Percentiles rank a stretch among this genome's conserved stretches.
These are phyloP conservation scores for Stygiomarasmius scandens DNA, from an alignment of 1,284 basidiomycete species.

Conservation along the genomic window DNA sequence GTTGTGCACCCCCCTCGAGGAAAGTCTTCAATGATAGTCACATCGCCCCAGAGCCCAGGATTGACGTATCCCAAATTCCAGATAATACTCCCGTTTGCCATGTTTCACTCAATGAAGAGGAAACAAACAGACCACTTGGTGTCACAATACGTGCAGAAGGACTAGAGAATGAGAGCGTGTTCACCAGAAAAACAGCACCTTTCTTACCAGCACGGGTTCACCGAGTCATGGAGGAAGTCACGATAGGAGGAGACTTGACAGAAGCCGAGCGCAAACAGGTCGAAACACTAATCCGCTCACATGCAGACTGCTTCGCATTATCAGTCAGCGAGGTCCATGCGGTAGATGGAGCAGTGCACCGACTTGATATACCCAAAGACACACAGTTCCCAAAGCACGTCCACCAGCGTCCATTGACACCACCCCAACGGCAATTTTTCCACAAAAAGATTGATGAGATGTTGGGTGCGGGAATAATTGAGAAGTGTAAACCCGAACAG, in stretches of 20 bases:
- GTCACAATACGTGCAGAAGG: not conserved
- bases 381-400: slow-evolving; percentile 24
- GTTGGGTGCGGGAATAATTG: slow-evolving; percentile 30
- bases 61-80: no score
- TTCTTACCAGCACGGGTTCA: not conserved
- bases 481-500: slow-evolving; percentile 22
- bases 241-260: slow-evolving; percentile 25
- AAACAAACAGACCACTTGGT: slow-evolving; percentile 20
- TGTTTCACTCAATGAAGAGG: not conserved
- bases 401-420: slow-evolving; percentile 25
- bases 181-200: slow-evolving; percentile 1
- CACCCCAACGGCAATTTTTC: slow-evolving; percentile 31
- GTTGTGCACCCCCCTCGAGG: no score
- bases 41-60: no score
- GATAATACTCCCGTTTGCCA: no score
- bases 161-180: not conserved
- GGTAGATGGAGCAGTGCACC: slow-evolving; percentile 25
- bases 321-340: slow-evolving; percentile 29
- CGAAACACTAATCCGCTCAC: slow-evolving; percentile 17
- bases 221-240: slow-evolving; percentile 21
- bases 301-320: slow-evolving; percentile 33
- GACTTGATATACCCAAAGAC: slow-evolving; percentile 24
- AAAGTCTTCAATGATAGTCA: no score
- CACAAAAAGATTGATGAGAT: slow-evolving; percentile 33
- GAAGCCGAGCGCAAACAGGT: slow-evolving; percentile 17